Base-by-base conservation (phyloP, 2,329 filamentous ascomycete species). In the Aspergillus persii region DNA sequence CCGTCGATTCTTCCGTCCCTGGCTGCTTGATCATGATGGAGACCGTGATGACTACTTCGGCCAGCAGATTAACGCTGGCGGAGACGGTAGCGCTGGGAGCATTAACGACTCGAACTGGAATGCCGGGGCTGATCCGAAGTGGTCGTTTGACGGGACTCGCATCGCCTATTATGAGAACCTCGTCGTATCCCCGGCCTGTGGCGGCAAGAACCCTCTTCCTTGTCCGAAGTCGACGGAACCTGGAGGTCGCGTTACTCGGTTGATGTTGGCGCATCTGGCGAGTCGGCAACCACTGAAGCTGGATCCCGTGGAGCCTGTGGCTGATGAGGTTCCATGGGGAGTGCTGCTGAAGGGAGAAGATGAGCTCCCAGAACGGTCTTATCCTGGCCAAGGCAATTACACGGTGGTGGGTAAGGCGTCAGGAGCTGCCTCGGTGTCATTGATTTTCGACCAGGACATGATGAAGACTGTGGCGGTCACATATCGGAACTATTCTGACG, bases 41-140 rank as follows among this genome's bases (percentile, higher is more conserved):
- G 80, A 83, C 58, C 76, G 79, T 4, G 78, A 70, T 1, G 55
- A 66, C 0, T 82, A 82, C 62, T 79, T 72, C 57, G 80, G 80
- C 3, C 79, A 79, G 62, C 68, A 69, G 56, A 62, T 81, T 57
- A 82, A 82, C 50, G 72, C 64, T 0, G 77, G 59, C 0, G 74
- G 73, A 1, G 68, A 74, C 23, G 70, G 68, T 3, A 73, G 62
- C 29, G 61, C 61, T 15, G 77, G 77, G 1, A 73, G 66, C 54
- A 59, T 78, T n/a, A 77, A 79, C 55, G 79, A 82, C 55, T 76
- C 79, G 0, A 72, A 80, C 29, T 82, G 81, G 81, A 82, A 82
- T 62, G 80, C 70, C 3, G 66, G 69, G 9, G 81, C 80, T 4
- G 80, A 82, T 62, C 81, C 66, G 1, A 53, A 56, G 15, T 68